phyloP scores from a whole-genome alignment of 1,139 yeast species.

The Suhomyces bolitotheri region DNA sequence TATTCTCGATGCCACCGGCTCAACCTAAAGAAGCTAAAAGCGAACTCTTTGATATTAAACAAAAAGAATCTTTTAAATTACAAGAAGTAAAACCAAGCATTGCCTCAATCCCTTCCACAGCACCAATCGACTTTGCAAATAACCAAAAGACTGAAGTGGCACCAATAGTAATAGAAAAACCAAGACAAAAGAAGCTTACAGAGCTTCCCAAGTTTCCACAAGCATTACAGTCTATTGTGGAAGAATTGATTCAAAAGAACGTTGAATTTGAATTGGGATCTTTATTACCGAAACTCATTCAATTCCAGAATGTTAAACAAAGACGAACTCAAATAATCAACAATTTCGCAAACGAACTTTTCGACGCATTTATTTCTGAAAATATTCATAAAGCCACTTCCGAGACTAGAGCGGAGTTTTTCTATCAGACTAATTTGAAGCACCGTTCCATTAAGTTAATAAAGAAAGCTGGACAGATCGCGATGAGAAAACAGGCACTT shows the following conservation, averaged over 20 bases:
- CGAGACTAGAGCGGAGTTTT: conserved; percentile 43
- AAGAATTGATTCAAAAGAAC: conserved; percentile 31
- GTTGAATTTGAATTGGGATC: conserved; percentile 31
- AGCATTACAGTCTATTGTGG: conserved; percentile 27
- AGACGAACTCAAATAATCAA: conserved; percentile 36
- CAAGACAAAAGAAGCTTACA: conserved; percentile 17
- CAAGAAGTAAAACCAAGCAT: background rate
- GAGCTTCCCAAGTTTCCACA: conserved; percentile 20
- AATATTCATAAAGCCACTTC: conserved; percentile 43
- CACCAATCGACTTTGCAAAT: no score
- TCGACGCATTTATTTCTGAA: conserved; percentile 61
- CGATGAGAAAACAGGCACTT: conserved; percentile 24
- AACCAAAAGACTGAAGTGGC: conserved; percentile 3
- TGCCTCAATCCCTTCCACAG: background rate
- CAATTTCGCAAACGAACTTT: conserved; percentile 49
- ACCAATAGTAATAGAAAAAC: conserved; percentile 7
- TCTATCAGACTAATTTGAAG: conserved; percentile 28
- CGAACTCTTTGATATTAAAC: background rate
- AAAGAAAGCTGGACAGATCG: conserved; percentile 24
- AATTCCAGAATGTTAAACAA: conserved; percentile 20
- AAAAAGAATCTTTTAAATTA: no score
- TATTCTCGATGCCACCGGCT: background rate
- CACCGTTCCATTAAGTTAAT: conserved; percentile 26
- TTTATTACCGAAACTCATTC: conserved; percentile 28
- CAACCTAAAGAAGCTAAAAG: background rate